Evolutionary conservation across 805 yeast species (phyloP), one percentile per base, ranked within the genome.

Genomic region (Yamadazyma sp.): DNA sequence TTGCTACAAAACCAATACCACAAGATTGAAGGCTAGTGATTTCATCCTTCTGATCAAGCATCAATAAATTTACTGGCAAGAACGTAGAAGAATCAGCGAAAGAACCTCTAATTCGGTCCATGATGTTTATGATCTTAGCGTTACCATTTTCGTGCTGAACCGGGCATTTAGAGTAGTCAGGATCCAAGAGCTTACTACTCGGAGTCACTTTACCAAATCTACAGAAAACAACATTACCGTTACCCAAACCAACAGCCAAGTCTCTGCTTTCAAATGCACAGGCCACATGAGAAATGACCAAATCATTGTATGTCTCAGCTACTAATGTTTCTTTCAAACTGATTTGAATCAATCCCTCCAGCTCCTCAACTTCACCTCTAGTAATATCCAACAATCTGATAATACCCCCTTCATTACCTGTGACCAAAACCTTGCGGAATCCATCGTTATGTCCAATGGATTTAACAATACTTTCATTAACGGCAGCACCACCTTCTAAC

Each of bases 321-420:
- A 49, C 57, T 28, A 67, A 52, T 1, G 68, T 60, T 26, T 60
- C 64, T 22, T 54, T 53, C 32, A 67, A 53, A 37, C 60, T 55
- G 21, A 67, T 46, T 43, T 63, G 68, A 1, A 67, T 50, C 6
- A 53, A 46, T 24, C 52, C 53, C 33, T 61, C 68, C 7, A 55
- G 47, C 16, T 59, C 67, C 33, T 48, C 59, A 16, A 52, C 57
- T 32, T 86, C 96, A 14, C 84, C 84, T 40, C 80, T 78, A 0
- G 95, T 79, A 0, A 88, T 82, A 60, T 91, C 95, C 80, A 89
- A 82, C 7, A 91, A 67, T 37, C 96, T 72, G 0, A 93, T 77
- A 23, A 82, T 75, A 0, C 97, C 98, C 55, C 83, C 83, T 23
- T 80, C 76, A 54, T 93, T 96, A 0, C 97, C 98, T 0, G 95